Conservation (phyloP, 2,329 filamentous ascomycete genomes). For the Colletotrichum navitas region DNA sequence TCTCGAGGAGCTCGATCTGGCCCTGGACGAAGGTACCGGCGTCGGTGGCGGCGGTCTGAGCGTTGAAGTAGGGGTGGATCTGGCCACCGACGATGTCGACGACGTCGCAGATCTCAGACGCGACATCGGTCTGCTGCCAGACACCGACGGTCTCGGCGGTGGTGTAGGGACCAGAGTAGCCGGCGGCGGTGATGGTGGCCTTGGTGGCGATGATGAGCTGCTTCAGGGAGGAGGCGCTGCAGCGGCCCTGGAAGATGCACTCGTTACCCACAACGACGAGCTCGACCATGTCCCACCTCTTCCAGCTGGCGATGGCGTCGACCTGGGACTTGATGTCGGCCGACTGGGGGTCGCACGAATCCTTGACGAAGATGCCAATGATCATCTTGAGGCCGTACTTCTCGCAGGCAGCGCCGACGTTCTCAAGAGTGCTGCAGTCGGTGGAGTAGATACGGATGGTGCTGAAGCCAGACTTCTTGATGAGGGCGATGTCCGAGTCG, state of each 20-base stretch:
- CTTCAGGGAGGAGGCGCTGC: slow-evolving; percentile 73
- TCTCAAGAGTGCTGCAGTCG: slow-evolving; percentile 85
- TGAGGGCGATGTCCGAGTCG: slow-evolving; percentile 68
- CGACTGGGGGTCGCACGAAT: slow-evolving; percentile 67
- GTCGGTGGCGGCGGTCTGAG: slow-evolving; percentile 68
- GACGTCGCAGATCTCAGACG: slow-evolving; percentile 73
- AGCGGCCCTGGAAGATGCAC: slow-evolving; percentile 81
- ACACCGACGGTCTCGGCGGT: slow-evolving; percentile 88
- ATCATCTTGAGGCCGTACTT: slow-evolving; percentile 81
- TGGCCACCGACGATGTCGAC: slow-evolving; percentile 88
- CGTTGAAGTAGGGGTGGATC: slow-evolving; percentile 96
- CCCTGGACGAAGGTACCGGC: slow-evolving; percentile 82
- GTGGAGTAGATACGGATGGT: slow-evolving; percentile 89
- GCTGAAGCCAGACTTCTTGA: slow-evolving; percentile 76
- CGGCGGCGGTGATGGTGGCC: slow-evolving; percentile 69
- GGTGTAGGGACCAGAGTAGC: slow-evolving; percentile 82
- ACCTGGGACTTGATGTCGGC: slow-evolving; percentile 80
- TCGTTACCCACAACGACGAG: slow-evolving; percentile 93
- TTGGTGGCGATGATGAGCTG: slow-evolving; percentile 78
- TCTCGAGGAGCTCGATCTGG: slow-evolving; percentile 79
- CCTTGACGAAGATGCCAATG: slow-evolving; percentile 87
- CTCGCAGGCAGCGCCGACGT: slow-evolving; percentile 77
- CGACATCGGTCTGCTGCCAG: slow-evolving; percentile 74
- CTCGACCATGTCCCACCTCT: slow-evolving; percentile 79
- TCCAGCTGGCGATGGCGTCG: slow-evolving; percentile 76